A percentile compares a stretch with the other conserved stretches of the same genome.
These are phyloP conservation scores for Leccinum truebloodii DNA, from an alignment of 768 basidiomycete genomes.

Conservation along the genomic window DNA sequence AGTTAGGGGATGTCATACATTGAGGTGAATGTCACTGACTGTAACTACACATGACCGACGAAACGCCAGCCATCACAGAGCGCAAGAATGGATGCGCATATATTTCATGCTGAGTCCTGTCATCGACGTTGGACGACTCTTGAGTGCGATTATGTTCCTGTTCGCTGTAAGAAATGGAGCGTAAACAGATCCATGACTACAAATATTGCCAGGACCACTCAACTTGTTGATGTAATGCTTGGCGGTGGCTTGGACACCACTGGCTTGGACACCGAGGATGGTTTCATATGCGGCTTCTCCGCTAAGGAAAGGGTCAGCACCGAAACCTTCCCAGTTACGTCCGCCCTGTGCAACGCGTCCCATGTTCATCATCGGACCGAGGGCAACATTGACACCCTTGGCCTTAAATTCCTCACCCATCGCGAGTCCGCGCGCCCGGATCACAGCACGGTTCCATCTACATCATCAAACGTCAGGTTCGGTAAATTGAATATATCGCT, in stretches of 20 bases:
- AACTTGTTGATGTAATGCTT: slow-evolving; percentile 78
- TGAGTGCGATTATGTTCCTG: slow-evolving; percentile 37
- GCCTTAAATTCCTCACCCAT: slow-evolving; percentile 83
- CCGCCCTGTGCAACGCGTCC: slow-evolving; percentile 77
- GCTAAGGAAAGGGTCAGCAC: slow-evolving; percentile 84
- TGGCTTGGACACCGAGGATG: slow-evolving; percentile 74
- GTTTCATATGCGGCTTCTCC: slow-evolving; percentile 80
- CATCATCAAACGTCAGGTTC: not conserved
- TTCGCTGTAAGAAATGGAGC: slow-evolving; percentile 24
- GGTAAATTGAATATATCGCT: not conserved
- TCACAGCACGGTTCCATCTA: slow-evolving; percentile 75
- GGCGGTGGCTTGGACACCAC: slow-evolving; percentile 85
- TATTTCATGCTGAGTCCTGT: slow-evolving; percentile 53
- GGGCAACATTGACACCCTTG: slow-evolving; percentile 82
- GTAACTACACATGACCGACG: slow-evolving; percentile 68
- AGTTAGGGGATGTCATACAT: slow-evolving; percentile 2
- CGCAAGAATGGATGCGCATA: slow-evolving; percentile 59
- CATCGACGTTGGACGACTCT: slow-evolving; percentile 41
- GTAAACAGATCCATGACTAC: not conserved
- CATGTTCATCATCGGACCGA: slow-evolving; percentile 88
- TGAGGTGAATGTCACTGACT: slow-evolving; percentile 28
- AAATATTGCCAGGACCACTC: slow-evolving; percentile 32
- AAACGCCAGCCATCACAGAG: slow-evolving; percentile 64
- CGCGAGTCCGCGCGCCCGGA: slow-evolving; percentile 71
- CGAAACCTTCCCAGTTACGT: slow-evolving; percentile 95